Conservation (phyloP, 2,329 filamentous ascomycete species). For the Trichoderma guizhouense region DNA sequence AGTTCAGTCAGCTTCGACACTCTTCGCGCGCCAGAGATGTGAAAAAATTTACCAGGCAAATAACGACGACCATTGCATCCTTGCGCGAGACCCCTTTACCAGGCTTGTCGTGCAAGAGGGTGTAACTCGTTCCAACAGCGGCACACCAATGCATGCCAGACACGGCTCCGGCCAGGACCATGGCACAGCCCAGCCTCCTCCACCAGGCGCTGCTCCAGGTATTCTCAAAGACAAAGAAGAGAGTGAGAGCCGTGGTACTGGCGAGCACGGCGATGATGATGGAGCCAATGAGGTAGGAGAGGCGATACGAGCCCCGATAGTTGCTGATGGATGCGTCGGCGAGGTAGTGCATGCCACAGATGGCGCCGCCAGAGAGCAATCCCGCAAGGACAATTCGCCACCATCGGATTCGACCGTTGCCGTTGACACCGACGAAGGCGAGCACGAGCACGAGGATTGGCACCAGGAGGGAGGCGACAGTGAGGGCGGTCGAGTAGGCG, state of each 20-base stretch:
- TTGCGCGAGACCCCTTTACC: not conserved
- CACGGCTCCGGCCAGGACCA: constrained; percentile 69
- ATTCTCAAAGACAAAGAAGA: constrained; percentile 74
- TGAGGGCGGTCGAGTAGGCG: not conserved
- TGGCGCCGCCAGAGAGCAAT: not conserved
- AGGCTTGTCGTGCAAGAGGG: not conserved
- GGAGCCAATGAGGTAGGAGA: not conserved
- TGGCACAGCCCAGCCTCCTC: constrained; percentile 65
- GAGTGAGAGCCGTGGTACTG: constrained; percentile 52
- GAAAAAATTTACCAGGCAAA: not conserved
- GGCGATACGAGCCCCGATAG: not conserved
- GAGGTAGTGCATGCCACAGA: not conserved
- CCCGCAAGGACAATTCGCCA: not conserved
- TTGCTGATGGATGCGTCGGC: not conserved
- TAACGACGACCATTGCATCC: not conserved
- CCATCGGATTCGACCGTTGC: not conserved
- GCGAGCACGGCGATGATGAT: not conserved
- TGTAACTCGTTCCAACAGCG: not conserved
- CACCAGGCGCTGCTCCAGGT: constrained; percentile 75
- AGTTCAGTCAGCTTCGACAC: not conserved
- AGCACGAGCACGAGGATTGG: not conserved
- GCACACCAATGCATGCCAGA: constrained; percentile 36
- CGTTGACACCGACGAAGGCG: not conserved
- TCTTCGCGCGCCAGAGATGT: not conserved
- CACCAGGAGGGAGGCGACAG: not conserved